Evolutionary conservation across 805 yeast genomes (phyloP), one percentile per base, ranked within the genome.

Genomic region (Kregervanrija delftensis): DNA sequence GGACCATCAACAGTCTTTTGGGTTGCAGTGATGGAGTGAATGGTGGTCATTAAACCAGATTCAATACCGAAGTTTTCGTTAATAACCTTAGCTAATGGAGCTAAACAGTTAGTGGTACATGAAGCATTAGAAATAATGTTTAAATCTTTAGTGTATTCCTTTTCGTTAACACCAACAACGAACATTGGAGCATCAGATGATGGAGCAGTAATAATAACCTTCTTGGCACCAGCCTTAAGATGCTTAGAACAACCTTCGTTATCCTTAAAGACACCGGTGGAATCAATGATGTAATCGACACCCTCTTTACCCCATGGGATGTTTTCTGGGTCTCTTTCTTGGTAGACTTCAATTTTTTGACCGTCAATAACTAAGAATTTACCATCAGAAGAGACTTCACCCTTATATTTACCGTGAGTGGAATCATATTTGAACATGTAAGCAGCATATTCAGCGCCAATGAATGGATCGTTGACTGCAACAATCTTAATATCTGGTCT

Each of bases 1-100:
- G 96, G 95, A 73, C 96, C 96, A 69, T 88, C 96, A 55, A 88
- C 96, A 52, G 95, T 84, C 83, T 88, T 88, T 74, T 88, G 96
- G 62, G 96, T 85, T 59, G 96, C 96, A 57, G 96, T 88, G 73
- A 86, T 84, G 66, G 96, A 86, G 81, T 88, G 96, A 56, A 88
- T 90, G 53, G 96, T 88, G 72, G 96, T 88, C 96, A 88, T 88
- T 65, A 88, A 77, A 72, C 95, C 96, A 71, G 86, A 88, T 65
- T 83, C 86, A 61, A 88, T 82, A 52, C 95, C 95, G 68, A 83
- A 88, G 61, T 69, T 72, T 69, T 88, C 95, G 76, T 88, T 77
- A 65, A 88, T 68, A 59, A 86, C 85, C 80, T 88, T 88, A 67
- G 95, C 95, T 63, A 88, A 77, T 65, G 96, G 96, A 58, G 96